Conservation (phyloP, 2,329 filamentous ascomycete genomes). For the Epichloe bromicola region DNA sequence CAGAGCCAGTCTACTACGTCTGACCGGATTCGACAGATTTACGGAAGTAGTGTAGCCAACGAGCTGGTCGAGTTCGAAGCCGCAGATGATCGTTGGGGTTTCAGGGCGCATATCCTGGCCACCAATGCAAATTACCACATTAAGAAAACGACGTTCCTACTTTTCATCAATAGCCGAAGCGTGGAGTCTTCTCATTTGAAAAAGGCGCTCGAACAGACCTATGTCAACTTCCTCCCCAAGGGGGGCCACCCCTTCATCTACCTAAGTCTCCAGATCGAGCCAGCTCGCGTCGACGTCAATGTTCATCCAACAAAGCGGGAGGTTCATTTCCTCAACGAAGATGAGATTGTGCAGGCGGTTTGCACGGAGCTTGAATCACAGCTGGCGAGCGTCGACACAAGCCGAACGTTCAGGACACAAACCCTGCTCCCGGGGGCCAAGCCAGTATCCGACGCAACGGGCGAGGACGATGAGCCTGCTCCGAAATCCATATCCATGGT, state of each 20-base stretch:
- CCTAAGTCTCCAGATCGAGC: constrained; percentile 83
- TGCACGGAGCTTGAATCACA: constrained; percentile 68
- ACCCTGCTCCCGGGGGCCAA: constrained; percentile 67
- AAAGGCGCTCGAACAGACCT: constrained; percentile 83
- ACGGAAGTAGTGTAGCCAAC: constrained; percentile 73
- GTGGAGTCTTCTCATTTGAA: constrained; percentile 84
- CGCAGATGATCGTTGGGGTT: constrained; percentile 67
- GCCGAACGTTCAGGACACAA: constrained; percentile 88
- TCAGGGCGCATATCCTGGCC: constrained; percentile 65
- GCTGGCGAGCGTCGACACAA: constrained; percentile 80
- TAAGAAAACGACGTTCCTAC: constrained; percentile 73
- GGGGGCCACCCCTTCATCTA: constrained; percentile 82
- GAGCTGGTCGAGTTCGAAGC: constrained; percentile 69
- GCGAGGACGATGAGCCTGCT: constrained; percentile 16
- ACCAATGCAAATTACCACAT: constrained; percentile 93
- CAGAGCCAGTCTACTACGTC: constrained; percentile 56
- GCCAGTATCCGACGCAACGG: constrained; percentile 12
- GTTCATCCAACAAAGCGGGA: constrained; percentile 95
- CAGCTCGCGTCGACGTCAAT: constrained; percentile 87
- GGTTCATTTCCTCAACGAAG: constrained; percentile 94
- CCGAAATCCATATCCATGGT: constrained; percentile 23
- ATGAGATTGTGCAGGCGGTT: constrained; percentile 81
- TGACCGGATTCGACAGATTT: constrained; percentile 82
- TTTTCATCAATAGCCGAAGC: constrained; percentile 94
- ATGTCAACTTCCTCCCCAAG: constrained; percentile 78